Percentiles rank a stretch among this genome's conserved stretches.
Evolutionary conservation across 768 basidiomycete species (phyloP).

Genomic region (Polyporus arcularius): DNA sequence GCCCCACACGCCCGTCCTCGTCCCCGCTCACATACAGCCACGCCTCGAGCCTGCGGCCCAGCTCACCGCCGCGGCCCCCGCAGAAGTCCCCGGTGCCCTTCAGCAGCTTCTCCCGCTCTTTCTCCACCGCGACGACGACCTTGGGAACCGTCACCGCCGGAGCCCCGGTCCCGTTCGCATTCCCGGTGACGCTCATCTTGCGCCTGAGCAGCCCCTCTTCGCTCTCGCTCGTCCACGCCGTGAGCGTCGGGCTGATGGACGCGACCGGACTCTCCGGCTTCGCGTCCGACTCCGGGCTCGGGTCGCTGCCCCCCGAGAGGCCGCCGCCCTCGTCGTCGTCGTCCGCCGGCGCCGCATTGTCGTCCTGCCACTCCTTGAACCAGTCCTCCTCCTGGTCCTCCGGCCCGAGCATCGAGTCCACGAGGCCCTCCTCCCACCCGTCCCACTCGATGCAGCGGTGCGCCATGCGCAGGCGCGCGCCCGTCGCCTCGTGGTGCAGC

Average conservation of each 20-base stretch:
- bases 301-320: background rate
- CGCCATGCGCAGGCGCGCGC: slow-evolving; percentile 68
- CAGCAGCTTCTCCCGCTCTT: slow-evolving; percentile 70
- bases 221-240: background rate
- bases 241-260: background rate
- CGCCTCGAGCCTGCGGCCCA: slow-evolving; percentile 73
- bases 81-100: slow-evolving; percentile 74
- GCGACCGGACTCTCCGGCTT: slow-evolving; percentile 3
- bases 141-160: slow-evolving; percentile 50
- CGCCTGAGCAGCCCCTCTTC: background rate
- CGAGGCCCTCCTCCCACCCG: slow-evolving; percentile 87
- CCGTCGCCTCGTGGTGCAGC: slow-evolving; percentile 70
- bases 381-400: slow-evolving; percentile 73
- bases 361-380: slow-evolving; percentile 47
- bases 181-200: background rate
- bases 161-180: slow-evolving; percentile 31
- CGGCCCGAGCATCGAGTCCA: slow-evolving; percentile 72
- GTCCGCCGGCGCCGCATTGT: slow-evolving; percentile 18
- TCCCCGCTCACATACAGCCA: slow-evolving; percentile 49
- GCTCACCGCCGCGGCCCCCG: slow-evolving; percentile 77
- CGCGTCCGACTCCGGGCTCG: background rate
- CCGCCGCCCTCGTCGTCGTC: background rate
- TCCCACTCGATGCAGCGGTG: slow-evolving; percentile 88
- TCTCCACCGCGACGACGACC: slow-evolving; percentile 51
- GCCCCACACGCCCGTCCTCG: slow-evolving; percentile 28